Base-by-base conservation (phyloP, 1,284 basidiomycete species). In the Ganoderma sinense region DNA sequence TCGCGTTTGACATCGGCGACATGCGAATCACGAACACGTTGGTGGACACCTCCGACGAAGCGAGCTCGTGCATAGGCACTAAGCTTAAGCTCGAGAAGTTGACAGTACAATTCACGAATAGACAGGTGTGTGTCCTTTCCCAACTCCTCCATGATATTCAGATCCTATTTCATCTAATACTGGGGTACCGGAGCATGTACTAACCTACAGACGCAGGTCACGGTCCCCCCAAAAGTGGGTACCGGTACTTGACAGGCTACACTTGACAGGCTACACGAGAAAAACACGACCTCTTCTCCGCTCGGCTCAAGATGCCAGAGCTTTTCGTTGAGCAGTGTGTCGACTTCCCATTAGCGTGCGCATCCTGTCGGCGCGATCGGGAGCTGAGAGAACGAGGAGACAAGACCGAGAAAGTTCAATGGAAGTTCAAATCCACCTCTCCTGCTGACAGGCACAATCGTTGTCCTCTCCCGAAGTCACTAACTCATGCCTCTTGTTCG, bases 11-110 rank as follows among this genome's bases (percentile, higher is more conserved):
- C 82, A 83, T 99, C 43, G 96, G 97, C 76, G 97, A 99, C 78
- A 96, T 99, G 29, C 98, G 99, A 82, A 98, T 99, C 79, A 94
- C 93, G 77, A 97, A 96, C 76, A 94, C 99, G 65, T 99, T 99
- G 81, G 87, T 90, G 64, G 99, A 99, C 82, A 97, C 99, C 20
- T 96, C 96, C 11, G 99, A 99, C 81, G 98, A 98, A 29, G 26
- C 29, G 95, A 97, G 78, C 88, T 97, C 1, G 96, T 97, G 51
- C 92, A 93, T 55, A 97, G 99, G 36, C 36, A 39, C 11, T 11
- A 39, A 10, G 78, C 90, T 39, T 11, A 39, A 10, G 78, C 90
- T 99, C 62, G 87, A 94, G 80, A 98, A 98, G 82, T 92, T 94
- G 0, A 99, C 36, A 11, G 36, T 11, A 39, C 36, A 39, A 39